These are phyloP conservation scores for Chaetomiaceae sp. DNA, from an alignment of 2,329 filamentous ascomycete species.

Conservation along the genomic window DNA sequence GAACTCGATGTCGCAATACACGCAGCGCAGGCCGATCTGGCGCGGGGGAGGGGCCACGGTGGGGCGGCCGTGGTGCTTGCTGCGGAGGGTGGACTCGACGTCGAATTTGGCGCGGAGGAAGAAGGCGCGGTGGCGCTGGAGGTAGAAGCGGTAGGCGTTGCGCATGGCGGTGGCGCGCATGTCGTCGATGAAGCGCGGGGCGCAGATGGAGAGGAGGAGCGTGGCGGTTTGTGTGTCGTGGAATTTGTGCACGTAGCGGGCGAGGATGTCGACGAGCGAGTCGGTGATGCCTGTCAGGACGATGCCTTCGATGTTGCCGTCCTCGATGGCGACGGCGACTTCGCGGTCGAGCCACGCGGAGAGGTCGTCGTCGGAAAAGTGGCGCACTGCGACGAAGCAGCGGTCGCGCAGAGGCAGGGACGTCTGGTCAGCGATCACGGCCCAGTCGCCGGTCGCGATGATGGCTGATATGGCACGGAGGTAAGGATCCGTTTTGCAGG, in stretches of 20 bases:
- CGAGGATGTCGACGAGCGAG: conserved; percentile 67
- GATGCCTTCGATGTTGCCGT: conserved; percentile 72
- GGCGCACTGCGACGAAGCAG: conserved; percentile 66
- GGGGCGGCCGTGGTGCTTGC: conserved; percentile 59
- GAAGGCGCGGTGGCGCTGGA: conserved; percentile 69
- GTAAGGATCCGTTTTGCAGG: conserved; percentile 69
- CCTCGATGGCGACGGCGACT: conserved; percentile 54
- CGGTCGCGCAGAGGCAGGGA: conserved; percentile 72
- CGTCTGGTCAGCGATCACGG: conserved; percentile 65
- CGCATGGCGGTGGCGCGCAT: conserved; percentile 72
- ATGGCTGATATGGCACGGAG: conserved; percentile 74
- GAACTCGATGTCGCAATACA: conserved; percentile 65
- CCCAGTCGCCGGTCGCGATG: conserved; percentile 74
- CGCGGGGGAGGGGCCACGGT: conserved; percentile 60
- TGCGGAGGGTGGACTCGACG: conserved; percentile 68
- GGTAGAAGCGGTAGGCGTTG: conserved; percentile 64
- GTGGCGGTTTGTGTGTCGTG: conserved; percentile 76
- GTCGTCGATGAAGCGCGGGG: conserved; percentile 73
- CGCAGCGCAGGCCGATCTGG: conserved; percentile 71
- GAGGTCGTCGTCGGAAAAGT: conserved; percentile 58
- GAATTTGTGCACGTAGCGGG: conserved; percentile 70
- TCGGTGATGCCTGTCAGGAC: conserved; percentile 74
- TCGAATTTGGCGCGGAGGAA: conserved; percentile 73
- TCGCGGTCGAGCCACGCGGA: conserved; percentile 65
- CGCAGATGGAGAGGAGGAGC: conserved; percentile 67